Conservation (phyloP, 345 rosid genomes). For the Nephelium lappaceum region DNA sequence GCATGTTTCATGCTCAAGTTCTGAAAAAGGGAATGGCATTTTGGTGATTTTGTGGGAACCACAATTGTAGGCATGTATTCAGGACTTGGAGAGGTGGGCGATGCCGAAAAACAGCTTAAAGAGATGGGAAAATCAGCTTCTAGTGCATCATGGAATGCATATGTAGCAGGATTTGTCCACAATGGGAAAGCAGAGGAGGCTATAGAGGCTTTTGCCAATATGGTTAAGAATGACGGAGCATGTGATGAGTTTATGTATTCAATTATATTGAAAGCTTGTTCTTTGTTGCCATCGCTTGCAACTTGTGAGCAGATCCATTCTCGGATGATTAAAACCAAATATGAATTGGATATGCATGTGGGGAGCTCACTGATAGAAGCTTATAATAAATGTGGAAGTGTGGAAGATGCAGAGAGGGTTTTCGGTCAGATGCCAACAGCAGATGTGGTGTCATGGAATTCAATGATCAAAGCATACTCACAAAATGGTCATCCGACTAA, state of each 20-base stretch:
- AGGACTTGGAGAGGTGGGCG: constrained; percentile 20
- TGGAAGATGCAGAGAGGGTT: constrained; percentile 29
- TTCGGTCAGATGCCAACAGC: constrained; percentile 22
- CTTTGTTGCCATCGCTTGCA: constrained; percentile 31
- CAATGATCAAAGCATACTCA: constrained; percentile 34
- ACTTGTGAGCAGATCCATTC: constrained; percentile 33
- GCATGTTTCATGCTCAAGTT: constrained; percentile 27
- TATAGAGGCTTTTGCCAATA: constrained; percentile 21
- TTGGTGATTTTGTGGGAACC: constrained; percentile 27
- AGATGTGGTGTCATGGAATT: constrained; percentile 36
- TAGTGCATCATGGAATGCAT: constrained; percentile 25
- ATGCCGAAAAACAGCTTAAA: constrained; percentile 23
- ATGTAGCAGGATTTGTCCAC: constrained; percentile 24
- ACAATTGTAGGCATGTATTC: constrained; percentile 34
- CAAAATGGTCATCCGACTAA: constrained; percentile 27
- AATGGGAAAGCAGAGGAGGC: constrained; percentile 26
- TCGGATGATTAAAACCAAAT: constrained; percentile 17
- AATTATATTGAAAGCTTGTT: constrained; percentile 30
- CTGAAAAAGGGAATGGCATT: constrained; percentile 30
- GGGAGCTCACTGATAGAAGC: constrained; percentile 36
- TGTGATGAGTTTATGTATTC: constrained; percentile 38
- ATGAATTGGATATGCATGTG: constrained; percentile 22
- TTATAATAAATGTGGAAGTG: constrained; percentile 31
- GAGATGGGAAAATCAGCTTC: constrained; percentile 22
- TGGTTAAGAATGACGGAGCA: constrained; percentile 19